A percentile compares a stretch with the other conserved stretches of the same genome.
These are phyloP conservation scores for Alternaria atra DNA, from an alignment of 2,329 filamentous ascomycete genomes.

Conservation along the genomic window DNA sequence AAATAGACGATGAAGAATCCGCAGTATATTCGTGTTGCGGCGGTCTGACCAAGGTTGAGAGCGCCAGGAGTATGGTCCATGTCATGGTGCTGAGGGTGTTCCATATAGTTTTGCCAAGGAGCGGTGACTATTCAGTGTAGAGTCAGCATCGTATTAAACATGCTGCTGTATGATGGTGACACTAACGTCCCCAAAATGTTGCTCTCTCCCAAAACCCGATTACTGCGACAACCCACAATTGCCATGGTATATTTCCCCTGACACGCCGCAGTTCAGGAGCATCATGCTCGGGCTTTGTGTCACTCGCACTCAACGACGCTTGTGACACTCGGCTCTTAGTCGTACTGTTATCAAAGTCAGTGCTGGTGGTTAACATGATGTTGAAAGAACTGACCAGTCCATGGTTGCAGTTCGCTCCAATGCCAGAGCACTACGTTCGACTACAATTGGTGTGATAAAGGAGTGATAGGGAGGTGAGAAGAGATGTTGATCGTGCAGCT, in stretches of 20 bases:
- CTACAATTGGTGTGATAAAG: background rate
- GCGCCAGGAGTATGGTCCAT: slow-evolving; percentile 47
- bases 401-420: background rate
- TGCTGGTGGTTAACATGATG: background rate
- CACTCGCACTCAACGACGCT: slow-evolving; percentile 12
- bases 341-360: slow-evolving; percentile 2
- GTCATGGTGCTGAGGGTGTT: slow-evolving; percentile 40
- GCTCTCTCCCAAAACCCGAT: slow-evolving; percentile 41
- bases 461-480: background rate
- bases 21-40: slow-evolving; percentile 63
- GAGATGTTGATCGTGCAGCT: background rate
- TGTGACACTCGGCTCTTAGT: slow-evolving; percentile 10
- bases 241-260: slow-evolving; percentile 32
- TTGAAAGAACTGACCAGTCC: slow-evolving; percentile 3
- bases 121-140: slow-evolving; percentile 25
- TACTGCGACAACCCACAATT: slow-evolving; percentile 37
- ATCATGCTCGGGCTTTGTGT: background rate
- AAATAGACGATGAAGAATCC: slow-evolving; percentile 66
- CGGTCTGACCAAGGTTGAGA: slow-evolving; percentile 44
- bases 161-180: slow-evolving; percentile 7
- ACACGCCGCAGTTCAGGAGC: slow-evolving; percentile 28
- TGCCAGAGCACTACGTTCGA: background rate
- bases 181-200: slow-evolving; percentile 38
- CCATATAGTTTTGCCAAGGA: slow-evolving; percentile 56
- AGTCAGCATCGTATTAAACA: slow-evolving; percentile 16